Conservation (phyloP, 345 rosid species). For the Stellera chamaejasme region DNA sequence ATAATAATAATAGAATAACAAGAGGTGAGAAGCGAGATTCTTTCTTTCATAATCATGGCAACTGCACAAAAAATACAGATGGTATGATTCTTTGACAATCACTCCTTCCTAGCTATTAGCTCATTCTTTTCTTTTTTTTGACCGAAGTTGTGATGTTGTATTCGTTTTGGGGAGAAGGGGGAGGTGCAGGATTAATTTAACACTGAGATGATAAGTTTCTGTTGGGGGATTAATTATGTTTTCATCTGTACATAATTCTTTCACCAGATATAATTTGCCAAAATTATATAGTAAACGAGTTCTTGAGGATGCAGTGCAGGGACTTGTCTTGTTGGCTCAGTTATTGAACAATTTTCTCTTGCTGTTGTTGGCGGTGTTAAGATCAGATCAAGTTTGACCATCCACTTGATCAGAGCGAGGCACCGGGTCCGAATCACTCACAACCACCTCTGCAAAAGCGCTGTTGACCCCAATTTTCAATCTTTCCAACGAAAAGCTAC, state of each 20-base stretch:
- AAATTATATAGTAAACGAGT: neutral
- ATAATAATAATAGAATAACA: constrained; percentile 20
- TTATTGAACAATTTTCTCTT: neutral
- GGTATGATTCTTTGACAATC: constrained; percentile 24
- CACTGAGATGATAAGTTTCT: constrained; percentile 20
- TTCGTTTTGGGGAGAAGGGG: constrained; percentile 8
- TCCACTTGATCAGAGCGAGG: neutral
- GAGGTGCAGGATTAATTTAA: constrained; percentile 6
- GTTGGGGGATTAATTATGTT: neutral
- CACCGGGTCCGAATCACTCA: too few species aligned
- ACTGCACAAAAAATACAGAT: constrained; percentile 4
- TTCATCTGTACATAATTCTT: constrained; percentile 24
- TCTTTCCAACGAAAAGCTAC: too few species aligned
- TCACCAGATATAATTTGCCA: neutral
- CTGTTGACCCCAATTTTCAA: too few species aligned
- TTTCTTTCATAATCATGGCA: constrained; percentile 10
- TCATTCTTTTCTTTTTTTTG: constrained; percentile 15
- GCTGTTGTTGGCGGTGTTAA: too few species aligned
- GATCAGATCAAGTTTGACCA: neutral
- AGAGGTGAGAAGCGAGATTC: constrained; percentile 5
- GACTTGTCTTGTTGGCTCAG: neutral
- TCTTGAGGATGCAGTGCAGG: neutral
- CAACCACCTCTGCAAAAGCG: too few species aligned
- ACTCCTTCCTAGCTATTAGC: constrained; percentile 30
- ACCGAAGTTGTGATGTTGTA: constrained; percentile 11